Evolutionary conservation across 1,284 basidiomycete species (phyloP), one percentile per base, ranked within the genome.

Genomic region (Irpex lacteus): DNA sequence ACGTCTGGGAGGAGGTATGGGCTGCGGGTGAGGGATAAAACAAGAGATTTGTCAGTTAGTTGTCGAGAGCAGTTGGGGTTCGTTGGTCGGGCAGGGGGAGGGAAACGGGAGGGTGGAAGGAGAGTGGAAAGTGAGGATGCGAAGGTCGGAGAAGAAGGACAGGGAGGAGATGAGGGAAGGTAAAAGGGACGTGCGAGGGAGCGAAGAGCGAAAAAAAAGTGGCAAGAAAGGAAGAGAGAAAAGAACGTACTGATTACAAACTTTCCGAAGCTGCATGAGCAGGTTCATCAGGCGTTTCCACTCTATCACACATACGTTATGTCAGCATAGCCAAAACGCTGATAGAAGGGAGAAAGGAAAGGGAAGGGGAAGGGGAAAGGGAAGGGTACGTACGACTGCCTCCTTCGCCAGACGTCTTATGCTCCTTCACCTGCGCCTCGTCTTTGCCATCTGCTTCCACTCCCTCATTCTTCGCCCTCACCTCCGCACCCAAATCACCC

Each of bases 281-380:
- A 88, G 72, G 68, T 85, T 86, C 82, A 86, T 85, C 52, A 88
- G 75, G 63, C 81, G 81, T 63, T 76, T 80, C 79, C 82, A 88
- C 59, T 77, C 84, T 85, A 58, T 36, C 18, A 6, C 21, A 34
- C 56, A 66, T 38, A 36, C 61, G 15, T 26, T 64, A 18, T 21
- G 67, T 49, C 5, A 32, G 65, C 2, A n/a, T n/a, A n/a, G n/a
- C n/a, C n/a, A n/a, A n/a, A n/a, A n/a, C n/a, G n/a, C n/a, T n/a
- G n/a, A n/a, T n/a, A n/a, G n/a, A n/a, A n/a, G n/a, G n/a, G n/a
- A n/a, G n/a, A n/a, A n/a, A n/a, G n/a, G n/a, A n/a, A n/a, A n/a
- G n/a, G n/a, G n/a, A n/a, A n/a, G n/a, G 21, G 36, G 32, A 34
- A 5, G 5, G 18, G 32, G 5, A n/a, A 37, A 59, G 18, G 11